Conservation (phyloP, 208 protist species). For the Acanthamoeba lenticulata region DNA sequence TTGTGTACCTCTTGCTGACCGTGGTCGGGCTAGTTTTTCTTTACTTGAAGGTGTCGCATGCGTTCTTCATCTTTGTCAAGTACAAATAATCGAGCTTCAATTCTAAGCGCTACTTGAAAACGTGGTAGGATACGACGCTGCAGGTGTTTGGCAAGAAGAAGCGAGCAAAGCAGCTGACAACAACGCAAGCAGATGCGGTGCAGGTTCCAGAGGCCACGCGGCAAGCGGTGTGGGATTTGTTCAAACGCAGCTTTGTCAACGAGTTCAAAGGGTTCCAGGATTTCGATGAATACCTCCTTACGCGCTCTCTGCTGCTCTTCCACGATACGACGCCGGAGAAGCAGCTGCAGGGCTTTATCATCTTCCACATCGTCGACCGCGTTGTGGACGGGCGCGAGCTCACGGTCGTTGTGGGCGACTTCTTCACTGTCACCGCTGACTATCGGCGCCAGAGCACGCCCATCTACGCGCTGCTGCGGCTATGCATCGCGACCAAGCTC, state of each 20-base stretch:
- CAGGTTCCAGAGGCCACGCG: background rate
- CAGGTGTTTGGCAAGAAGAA: constrained; percentile 28
- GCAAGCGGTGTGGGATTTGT: constrained; percentile 13
- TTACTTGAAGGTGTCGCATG: background rate
- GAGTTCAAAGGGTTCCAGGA: constrained; percentile 45
- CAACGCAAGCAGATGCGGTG: background rate
- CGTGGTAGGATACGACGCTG: background rate
- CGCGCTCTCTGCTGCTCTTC: constrained; percentile 36
- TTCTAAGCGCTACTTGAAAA: background rate
- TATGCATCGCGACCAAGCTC: constrained; percentile 55
- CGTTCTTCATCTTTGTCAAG: background rate
- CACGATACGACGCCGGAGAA: constrained; percentile 32
- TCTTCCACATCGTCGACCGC: constrained; percentile 48
- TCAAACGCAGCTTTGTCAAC: constrained; percentile 58
- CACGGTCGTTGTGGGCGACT: constrained; percentile 43
- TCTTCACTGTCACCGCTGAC: constrained; percentile 39
- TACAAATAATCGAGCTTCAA: background rate
- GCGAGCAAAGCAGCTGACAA: background rate
- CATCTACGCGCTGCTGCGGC: constrained; percentile 47
- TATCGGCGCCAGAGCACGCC: constrained; percentile 50
- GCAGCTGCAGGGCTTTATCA: constrained; percentile 45
- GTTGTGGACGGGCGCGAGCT: constrained; percentile 26
- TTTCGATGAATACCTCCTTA: constrained; percentile 58
- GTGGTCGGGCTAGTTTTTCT: background rate
- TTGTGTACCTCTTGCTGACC: background rate